phyloP scores from a whole-genome alignment of 805 yeast genomes.

The Metschnikowia colocasiae region DNA sequence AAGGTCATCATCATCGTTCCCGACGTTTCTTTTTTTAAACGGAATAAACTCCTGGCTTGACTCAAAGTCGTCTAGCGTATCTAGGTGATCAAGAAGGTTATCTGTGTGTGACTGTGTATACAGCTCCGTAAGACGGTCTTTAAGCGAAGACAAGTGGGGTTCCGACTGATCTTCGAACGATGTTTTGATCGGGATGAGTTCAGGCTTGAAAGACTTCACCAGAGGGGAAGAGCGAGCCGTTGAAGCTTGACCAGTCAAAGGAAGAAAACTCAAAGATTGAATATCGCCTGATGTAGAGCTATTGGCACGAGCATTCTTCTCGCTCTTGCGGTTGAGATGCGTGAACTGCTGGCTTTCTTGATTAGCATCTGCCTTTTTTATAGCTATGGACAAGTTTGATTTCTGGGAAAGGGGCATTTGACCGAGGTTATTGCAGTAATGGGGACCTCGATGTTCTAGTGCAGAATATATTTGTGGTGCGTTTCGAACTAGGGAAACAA shows the following conservation, averaged over 20 bases:
- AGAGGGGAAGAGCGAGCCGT: slow-evolving; percentile 29
- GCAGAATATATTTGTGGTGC: slow-evolving; percentile 6
- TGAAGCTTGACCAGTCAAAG: slow-evolving; percentile 15
- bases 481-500: slow-evolving; percentile 1
- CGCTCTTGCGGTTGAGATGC: slow-evolving; percentile 11
- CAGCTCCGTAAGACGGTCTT: slow-evolving; percentile 18
- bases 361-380: slow-evolving; percentile 37
- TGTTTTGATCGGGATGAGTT: slow-evolving; percentile 36
- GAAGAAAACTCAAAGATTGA: slow-evolving; percentile 15
- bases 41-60: slow-evolving; percentile 7
- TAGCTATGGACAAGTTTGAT: slow-evolving; percentile 43
- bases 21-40: slow-evolving; percentile 5
- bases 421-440: background rate
- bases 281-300: slow-evolving; percentile 11
- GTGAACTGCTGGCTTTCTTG: slow-evolving; percentile 19
- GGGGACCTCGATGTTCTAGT: background rate
- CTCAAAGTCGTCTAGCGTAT: slow-evolving; percentile 11
- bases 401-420: slow-evolving; percentile 26
- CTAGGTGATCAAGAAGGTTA: slow-evolving; percentile 10
- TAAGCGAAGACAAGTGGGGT: slow-evolving; percentile 15
- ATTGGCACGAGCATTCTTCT: slow-evolving; percentile 8
- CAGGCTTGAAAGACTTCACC: slow-evolving; percentile 35
- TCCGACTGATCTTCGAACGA: slow-evolving; percentile 25
- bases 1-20: background rate
- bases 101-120: slow-evolving; percentile 8